phyloP scores from a whole-genome alignment of 805 yeast species.

The Naumovozyma dairenensis region DNA sequence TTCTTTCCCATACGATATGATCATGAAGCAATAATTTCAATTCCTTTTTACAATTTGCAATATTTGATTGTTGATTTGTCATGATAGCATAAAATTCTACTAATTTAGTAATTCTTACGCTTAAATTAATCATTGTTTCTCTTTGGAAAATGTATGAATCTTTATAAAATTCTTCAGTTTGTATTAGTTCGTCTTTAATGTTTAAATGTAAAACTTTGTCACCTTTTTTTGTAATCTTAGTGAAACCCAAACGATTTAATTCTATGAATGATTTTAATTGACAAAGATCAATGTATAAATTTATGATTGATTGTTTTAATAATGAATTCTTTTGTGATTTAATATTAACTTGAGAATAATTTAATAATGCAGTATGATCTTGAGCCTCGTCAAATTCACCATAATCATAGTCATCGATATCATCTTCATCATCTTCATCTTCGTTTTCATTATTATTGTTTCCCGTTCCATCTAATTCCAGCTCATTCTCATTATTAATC shows the following conservation, averaged over 20 bases:
- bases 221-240: slow-evolving; percentile 80
- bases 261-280: slow-evolving; percentile 80
- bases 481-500: not conserved
- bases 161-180: slow-evolving; percentile 34
- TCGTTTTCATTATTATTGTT: not conserved
- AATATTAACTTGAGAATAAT: slow-evolving; percentile 40
- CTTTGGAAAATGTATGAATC: slow-evolving; percentile 48
- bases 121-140: slow-evolving; percentile 39
- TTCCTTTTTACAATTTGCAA: slow-evolving; percentile 42
- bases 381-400: slow-evolving; percentile 30
- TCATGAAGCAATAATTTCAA: slow-evolving; percentile 63
- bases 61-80: slow-evolving; percentile 27
- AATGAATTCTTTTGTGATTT: slow-evolving; percentile 48
- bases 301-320: slow-evolving; percentile 54
- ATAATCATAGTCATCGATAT: slow-evolving; percentile 31
- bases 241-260: slow-evolving; percentile 75
- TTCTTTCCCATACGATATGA: slow-evolving; percentile 92
- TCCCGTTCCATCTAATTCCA: not conserved
- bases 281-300: slow-evolving; percentile 60
- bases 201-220: slow-evolving; percentile 64
- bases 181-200: slow-evolving; percentile 41
- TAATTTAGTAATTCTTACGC: slow-evolving; percentile 41
- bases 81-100: slow-evolving; percentile 46
- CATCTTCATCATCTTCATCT: slow-evolving; percentile 8
- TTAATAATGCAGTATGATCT: slow-evolving; percentile 41